Conservation (phyloP, 805 yeast species). For the Cyberlindnera meyerae region DNA sequence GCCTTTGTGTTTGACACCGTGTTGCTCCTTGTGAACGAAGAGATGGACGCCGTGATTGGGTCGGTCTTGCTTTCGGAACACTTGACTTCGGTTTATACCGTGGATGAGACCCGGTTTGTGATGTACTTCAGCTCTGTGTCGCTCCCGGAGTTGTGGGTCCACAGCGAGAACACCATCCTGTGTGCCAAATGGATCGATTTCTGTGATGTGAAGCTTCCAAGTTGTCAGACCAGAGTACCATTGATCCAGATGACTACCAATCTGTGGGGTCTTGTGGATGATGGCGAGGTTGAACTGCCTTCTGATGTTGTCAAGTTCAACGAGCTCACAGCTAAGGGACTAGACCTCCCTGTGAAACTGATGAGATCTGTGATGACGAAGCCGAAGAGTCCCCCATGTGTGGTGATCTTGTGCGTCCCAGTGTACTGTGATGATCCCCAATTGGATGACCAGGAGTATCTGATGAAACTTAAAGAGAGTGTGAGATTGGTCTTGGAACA, state of each 20-base stretch:
- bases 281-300: conserved; percentile 31
- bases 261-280: conserved; percentile 41
- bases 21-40: conserved; percentile 26
- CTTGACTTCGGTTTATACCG: conserved; percentile 28
- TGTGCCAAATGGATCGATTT: conserved; percentile 39
- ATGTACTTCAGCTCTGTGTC: conserved; percentile 36
- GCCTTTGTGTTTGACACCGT: conserved; percentile 32
- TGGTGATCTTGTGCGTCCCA: conserved; percentile 40
- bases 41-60: conserved; percentile 32
- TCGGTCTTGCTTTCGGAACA: conserved; percentile 35
- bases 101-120: conserved; percentile 26
- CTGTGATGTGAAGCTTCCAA: conserved; percentile 12
- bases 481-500: conserved; percentile 27
- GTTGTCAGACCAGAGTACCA: conserved; percentile 22
- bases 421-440: conserved; percentile 31
- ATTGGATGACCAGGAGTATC: conserved; percentile 29
- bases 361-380: conserved; percentile 35
- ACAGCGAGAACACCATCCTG: conserved; percentile 29
- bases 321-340: conserved; percentile 32
- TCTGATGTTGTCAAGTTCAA: conserved; percentile 34
- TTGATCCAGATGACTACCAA: conserved; percentile 46
- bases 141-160: conserved; percentile 40
- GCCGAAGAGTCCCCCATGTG: conserved; percentile 36
- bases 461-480: conserved; percentile 20
- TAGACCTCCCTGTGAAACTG: conserved; percentile 38